Evolutionary conservation across 768 basidiomycete species (phyloP), one percentile per base, ranked within the genome.

Genomic region (Tricholoma hemisulphureum): DNA sequence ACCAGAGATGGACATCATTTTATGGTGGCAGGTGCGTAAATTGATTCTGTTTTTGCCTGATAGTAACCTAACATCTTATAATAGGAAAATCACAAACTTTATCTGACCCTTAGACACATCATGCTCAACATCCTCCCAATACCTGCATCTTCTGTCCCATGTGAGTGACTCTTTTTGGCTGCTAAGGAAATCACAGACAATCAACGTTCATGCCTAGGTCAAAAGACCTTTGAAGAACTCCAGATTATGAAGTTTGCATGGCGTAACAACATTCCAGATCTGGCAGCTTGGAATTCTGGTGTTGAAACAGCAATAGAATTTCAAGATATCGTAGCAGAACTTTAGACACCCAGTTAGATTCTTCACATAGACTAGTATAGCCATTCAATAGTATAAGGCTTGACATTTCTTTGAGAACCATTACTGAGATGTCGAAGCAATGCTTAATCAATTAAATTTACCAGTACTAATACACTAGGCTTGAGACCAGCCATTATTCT

Each of bases 221-320:
- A 56, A 3, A 45, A 52, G 9, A 41, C 20, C 4, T 61, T 61
- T 45, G 60, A 61, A 37, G 31, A 61, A 35, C 56, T 58, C 4
- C 56, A 53, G 26, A 18, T 61, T 14, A 37, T 61, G 51, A 61
- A 61, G 57, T 53, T 53, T 55, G 54, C 53, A 24, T 57, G 62
- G 62, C 43, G 21, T 34, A 29, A 51, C n/a, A 51, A 51, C 32
- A 23, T 31, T 51, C 18, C 29, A 9, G 49, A 51, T 32, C 24
- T 85, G 91, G 6, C 79, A 83, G 61, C 93, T 93, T 60, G 49
- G 49, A 51, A 51, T 34, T 51, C 29, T 18, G 29, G 49, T 6
- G 57, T 57, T 31, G 56, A 60, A 31, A 41, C 20, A 41, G 43
- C 43, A 45, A 26, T 45, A 45, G 43, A 45, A 45, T 45, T 23